A percentile compares a stretch with the other conserved stretches of the same genome.
Conservation (phyloP, 2,329 filamentous ascomycete species). For the Verticillium albo-atrum region DNA sequence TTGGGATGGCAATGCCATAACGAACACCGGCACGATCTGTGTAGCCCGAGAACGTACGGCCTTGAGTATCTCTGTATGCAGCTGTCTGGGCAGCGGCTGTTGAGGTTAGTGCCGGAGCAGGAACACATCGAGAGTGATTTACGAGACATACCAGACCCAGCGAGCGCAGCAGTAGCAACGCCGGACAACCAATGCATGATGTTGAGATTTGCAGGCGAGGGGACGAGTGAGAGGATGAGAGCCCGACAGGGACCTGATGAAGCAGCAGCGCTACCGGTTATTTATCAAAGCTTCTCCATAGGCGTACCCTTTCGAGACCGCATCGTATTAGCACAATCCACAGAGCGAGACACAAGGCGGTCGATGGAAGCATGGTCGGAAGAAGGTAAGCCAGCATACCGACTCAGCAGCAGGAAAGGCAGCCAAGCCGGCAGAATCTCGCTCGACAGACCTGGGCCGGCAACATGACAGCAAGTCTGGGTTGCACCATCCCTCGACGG, state of each 20-base stretch:
- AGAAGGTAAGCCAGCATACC: background rate
- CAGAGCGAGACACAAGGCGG: background rate
- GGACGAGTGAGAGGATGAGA: background rate
- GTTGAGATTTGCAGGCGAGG: background rate
- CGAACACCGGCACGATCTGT: constrained; percentile 20
- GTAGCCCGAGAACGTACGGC: constrained; percentile 17
- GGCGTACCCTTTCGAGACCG: background rate
- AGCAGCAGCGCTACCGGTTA: background rate
- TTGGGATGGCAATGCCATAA: constrained; percentile 31
- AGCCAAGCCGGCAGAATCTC: constrained; percentile 8
- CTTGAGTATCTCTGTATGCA: constrained; percentile 14
- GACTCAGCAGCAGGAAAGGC: background rate
- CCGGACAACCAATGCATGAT: constrained; percentile 10
- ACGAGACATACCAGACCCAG: constrained; percentile 5
- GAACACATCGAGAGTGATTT: too few species aligned
- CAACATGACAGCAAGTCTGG: background rate
- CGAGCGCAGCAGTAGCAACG: constrained; percentile 6
- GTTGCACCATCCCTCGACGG: background rate
- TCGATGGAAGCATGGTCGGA: background rate
- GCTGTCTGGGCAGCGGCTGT: constrained; percentile 4
- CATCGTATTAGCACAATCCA: background rate
- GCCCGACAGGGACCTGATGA: background rate
- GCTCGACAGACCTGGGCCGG: background rate
- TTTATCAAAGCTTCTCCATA: background rate
- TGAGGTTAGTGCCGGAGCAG: background rate